Evolutionary conservation across 2,329 filamentous ascomycete genomes (phyloP).

Genomic region (Apiospora marii): DNA sequence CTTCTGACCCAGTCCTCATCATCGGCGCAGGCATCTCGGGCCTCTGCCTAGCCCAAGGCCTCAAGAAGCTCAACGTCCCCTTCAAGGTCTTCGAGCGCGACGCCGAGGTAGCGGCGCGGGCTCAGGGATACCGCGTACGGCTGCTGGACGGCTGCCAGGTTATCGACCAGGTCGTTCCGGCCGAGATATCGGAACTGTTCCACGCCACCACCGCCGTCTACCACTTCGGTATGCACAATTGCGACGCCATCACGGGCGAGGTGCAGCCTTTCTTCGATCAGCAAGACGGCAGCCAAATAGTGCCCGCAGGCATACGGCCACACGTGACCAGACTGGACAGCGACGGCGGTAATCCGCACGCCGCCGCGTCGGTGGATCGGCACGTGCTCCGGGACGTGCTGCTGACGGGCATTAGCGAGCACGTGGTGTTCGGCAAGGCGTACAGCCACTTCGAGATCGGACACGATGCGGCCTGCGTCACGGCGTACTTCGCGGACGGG

Average conservation of each 20-base stretch:
- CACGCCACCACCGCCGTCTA: conserved; percentile 29
- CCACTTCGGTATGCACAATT: conserved; percentile 22
- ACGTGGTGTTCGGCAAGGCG: conserved; percentile 43
- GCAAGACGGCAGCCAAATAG: not conserved
- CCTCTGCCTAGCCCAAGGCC: conserved; percentile 45
- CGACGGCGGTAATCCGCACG: conserved; percentile 30
- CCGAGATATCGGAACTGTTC: conserved; percentile 32
- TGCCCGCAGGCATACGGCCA: not conserved
- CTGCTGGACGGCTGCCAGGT: conserved; percentile 37
- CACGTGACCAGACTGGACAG: conserved; percentile 21
- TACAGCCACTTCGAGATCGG: conserved; percentile 33
- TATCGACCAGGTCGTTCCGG: conserved; percentile 28
- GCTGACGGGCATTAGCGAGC: conserved; percentile 39
- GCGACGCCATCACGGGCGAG: conserved; percentile 27
- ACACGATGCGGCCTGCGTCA: conserved; percentile 30
- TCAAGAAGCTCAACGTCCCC: conserved; percentile 42
- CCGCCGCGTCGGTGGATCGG: conserved; percentile 39
- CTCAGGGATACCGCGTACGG: conserved; percentile 49
- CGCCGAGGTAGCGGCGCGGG: conserved; percentile 34
- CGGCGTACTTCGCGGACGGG: conserved; percentile 45
- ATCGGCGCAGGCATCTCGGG: conserved; percentile 46
- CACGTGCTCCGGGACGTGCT: conserved; percentile 44
- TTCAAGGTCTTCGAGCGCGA: conserved; percentile 48
- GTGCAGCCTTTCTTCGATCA: not conserved
- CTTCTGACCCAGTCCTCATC: conserved; percentile 39